Evolutionary conservation across 352 stramenopile species (phyloP), one percentile per base, ranked within the genome.

Genomic region (Phytophthora ramorum): DNA sequence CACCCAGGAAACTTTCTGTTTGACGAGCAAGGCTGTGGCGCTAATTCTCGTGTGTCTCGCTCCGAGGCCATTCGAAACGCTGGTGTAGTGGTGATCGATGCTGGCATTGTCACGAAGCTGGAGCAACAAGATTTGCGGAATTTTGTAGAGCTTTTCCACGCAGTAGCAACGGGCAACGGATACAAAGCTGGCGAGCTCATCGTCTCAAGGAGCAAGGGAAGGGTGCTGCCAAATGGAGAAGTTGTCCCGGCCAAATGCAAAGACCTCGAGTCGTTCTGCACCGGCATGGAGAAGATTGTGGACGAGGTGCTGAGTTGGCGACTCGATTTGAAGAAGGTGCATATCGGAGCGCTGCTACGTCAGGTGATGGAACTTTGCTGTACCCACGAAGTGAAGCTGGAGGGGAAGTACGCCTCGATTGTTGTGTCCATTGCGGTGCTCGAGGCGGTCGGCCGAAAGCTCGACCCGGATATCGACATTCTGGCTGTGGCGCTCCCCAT

Each of bases 361-460:
- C 72, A 93, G 45, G 87, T 96, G 35, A 81, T 96, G 66, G 94
- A 97, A 69, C 79, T 99, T 19, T 97, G 93, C 47, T 97, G 95
- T 64, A 79, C 73, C 4, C 87, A 98, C 60, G 83, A 97, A 59
- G 96, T 99, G 7, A 95, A 97, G 63, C 78, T 99, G 17, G 94
- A 98, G 67, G 85, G 91, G 43, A 94, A 96, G 26, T 98, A 98
- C 66, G 87, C 97, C 40, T 98, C 96, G 54, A 96, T 97, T 49
- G 91, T 97, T 17, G 85, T 99, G 40, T 97, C 93, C 6, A 96
- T 98, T 56, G 95, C 95, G 41, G 96, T 99, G 50, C 88, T 98
- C 45, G 96, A 99, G 67, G 94, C 91, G 14, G 83, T 98, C 30
- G 95, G 92, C 0, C 79, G 87, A 9, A 85, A 93, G 28, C 69